Conservation (phyloP, 352 stramenopile species). For the Discostella stelligera region DNA sequence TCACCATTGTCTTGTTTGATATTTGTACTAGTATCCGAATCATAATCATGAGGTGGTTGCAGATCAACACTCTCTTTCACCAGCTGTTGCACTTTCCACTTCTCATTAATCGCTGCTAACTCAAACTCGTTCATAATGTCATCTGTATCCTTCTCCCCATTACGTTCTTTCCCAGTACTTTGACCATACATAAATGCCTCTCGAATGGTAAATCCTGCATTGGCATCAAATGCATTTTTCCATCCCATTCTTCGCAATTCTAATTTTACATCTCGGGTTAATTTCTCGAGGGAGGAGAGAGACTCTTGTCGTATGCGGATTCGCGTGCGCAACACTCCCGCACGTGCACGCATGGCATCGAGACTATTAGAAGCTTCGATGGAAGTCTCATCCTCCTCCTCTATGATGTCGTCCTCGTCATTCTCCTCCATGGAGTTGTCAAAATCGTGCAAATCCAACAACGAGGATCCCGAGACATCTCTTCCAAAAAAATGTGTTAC, state of each 20-base stretch:
- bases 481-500: not conserved
- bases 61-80: not conserved
- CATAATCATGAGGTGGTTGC: not conserved
- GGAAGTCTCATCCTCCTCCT: not conserved
- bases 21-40: constrained; percentile 5
- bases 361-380: constrained; percentile 19
- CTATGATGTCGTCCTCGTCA: not conserved
- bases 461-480: not conserved
- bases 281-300: constrained; percentile 18
- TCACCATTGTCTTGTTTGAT: not conserved
- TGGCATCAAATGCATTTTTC: constrained; percentile 12
- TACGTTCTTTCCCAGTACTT: constrained; percentile 1
- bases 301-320: constrained; percentile 35
- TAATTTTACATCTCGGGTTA: constrained; percentile 20
- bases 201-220: not conserved
- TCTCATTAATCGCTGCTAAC: constrained; percentile 27
- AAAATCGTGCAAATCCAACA: not conserved
- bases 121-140: constrained; percentile 40
- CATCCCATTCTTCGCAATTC: constrained; percentile 19
- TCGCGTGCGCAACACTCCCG: constrained; percentile 50
- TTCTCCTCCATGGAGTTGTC: not conserved
- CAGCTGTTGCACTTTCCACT: constrained; percentile 27
- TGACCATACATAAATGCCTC: constrained; percentile 21
- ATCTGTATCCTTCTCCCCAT: constrained; percentile 8
- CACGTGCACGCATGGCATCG: constrained; percentile 44